phyloP scores from a whole-genome alignment of 495 filamentous ascomycete species.

The Talaromyces liani region DNA sequence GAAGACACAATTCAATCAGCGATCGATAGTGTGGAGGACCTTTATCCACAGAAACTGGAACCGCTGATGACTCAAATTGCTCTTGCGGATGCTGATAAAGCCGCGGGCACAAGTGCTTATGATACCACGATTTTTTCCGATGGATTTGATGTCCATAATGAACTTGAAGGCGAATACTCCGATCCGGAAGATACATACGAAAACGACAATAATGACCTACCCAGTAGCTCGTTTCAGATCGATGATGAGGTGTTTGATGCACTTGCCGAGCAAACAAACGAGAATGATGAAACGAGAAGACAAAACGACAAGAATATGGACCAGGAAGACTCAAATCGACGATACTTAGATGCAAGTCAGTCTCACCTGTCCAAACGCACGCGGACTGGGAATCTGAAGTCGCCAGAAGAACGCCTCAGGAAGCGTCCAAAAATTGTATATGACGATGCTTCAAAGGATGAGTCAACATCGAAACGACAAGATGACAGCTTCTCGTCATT shows the following conservation, averaged over 20 bases:
- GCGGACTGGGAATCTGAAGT: not conserved
- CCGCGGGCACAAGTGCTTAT: conserved; percentile 31
- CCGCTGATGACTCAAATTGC: conserved; percentile 13
- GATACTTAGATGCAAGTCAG: not conserved
- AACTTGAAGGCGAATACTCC: conserved; percentile 8
- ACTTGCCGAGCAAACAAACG: not conserved
- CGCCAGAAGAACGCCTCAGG: not conserved
- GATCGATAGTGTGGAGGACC: conserved; percentile 76
- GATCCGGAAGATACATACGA: conserved; percentile 13
- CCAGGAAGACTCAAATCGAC: not conserved
- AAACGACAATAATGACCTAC: not conserved
- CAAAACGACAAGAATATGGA: not conserved
- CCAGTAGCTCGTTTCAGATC: conserved; percentile 15
- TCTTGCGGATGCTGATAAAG: not conserved
- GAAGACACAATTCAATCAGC: conserved; percentile 62
- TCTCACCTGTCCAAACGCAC: conserved; percentile 10
- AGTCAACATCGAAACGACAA: conserved; percentile 11
- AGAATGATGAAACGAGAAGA: not conserved
- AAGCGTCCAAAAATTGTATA: conserved; percentile 26
- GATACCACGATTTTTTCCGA: conserved; percentile 40
- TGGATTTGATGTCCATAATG: conserved; percentile 17
- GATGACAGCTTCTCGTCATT: conserved; percentile 9
- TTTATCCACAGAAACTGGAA: conserved; percentile 62
- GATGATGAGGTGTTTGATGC: conserved; percentile 11
- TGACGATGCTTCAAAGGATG: conserved; percentile 6